A percentile compares a stretch with the other conserved stretches of the same genome.
phyloP scores from a whole-genome alignment of 208 protist genomes.

The Leishmania tropica region DNA sequence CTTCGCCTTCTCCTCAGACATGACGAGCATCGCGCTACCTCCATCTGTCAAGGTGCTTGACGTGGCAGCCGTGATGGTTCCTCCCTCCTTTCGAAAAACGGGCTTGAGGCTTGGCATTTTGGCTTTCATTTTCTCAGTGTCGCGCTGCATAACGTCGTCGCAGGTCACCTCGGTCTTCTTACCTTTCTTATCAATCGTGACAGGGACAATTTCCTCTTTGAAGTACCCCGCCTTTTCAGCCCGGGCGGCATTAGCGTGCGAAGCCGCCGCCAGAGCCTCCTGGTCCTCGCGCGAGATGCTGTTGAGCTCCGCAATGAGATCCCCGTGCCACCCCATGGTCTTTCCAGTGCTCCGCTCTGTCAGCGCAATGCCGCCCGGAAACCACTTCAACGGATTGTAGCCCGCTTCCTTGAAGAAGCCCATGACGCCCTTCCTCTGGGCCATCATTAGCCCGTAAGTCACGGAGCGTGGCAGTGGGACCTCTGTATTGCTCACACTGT shows the following conservation, averaged over 20 bases:
- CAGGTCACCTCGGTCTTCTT: conserved; percentile 37
- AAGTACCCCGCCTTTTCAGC: conserved; percentile 78
- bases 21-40: conserved; percentile 78
- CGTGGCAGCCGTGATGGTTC: conserved; percentile 84
- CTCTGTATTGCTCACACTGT: conserved; percentile 76
- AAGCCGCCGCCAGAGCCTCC: conserved; percentile 66
- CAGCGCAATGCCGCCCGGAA: conserved; percentile 54
- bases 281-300: conserved; percentile 67
- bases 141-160: conserved; percentile 77
- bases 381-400: conserved; percentile 64
- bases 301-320: conserved; percentile 86
- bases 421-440: conserved; percentile 52
- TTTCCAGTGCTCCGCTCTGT: conserved; percentile 86
- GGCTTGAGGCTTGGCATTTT: conserved; percentile 79
- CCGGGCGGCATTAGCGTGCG: conserved; percentile 66
- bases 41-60: conserved; percentile 84
- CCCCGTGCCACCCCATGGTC: conserved; percentile 90
- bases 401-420: conserved; percentile 71
- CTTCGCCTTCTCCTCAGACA: conserved; percentile 85
- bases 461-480: conserved; percentile 57
- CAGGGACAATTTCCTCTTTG: conserved; percentile 73
- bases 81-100: conserved; percentile 72
- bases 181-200: conserved; percentile 43
- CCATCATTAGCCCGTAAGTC: conserved; percentile 59
- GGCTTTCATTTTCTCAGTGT: conserved; percentile 56